phyloP scores from a whole-genome alignment of 768 basidiomycete genomes.

The Collybiopsis confluens region DNA sequence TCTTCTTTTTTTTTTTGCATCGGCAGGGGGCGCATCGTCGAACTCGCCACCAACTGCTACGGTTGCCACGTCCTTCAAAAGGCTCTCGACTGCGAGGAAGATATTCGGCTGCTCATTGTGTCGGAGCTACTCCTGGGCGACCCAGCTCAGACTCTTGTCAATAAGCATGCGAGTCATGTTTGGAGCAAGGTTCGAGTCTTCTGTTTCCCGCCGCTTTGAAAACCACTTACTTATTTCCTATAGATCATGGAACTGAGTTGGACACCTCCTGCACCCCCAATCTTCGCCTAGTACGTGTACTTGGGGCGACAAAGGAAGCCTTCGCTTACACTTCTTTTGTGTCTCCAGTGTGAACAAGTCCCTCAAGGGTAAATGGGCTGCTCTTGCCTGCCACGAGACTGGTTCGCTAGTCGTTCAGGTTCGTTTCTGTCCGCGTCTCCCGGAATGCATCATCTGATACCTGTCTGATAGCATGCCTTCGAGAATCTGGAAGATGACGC shows the following conservation, averaged over 20 bases:
- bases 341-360: slow-evolving; percentile 74
- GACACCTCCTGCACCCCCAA: slow-evolving; percentile 83
- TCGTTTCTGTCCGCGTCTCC: slow-evolving; percentile 9
- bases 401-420: slow-evolving; percentile 88
- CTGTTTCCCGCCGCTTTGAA: neutral
- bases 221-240: slow-evolving; percentile 7
- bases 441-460: slow-evolving; percentile 2
- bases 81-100: slow-evolving; percentile 87
- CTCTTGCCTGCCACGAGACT: slow-evolving; percentile 86
- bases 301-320: neutral
- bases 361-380: slow-evolving; percentile 84
- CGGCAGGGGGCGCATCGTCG: slow-evolving; percentile 77
- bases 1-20: too few relatives aligned
- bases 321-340: slow-evolving; percentile 3
- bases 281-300: slow-evolving; percentile 72
- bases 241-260: slow-evolving; percentile 90
- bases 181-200: slow-evolving; percentile 71
- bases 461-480: slow-evolving; percentile 60
- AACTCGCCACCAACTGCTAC: slow-evolving; percentile 85
- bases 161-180: slow-evolving; percentile 89
- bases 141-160: slow-evolving; percentile 81
- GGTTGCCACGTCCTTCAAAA: slow-evolving; percentile 89
- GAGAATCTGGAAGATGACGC: slow-evolving; percentile 81
- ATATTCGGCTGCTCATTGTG: slow-evolving; percentile 76
- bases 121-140: slow-evolving; percentile 81